Evolutionary conservation across 2,329 filamentous ascomycete species (phyloP), one percentile per base, ranked within the genome.

Genomic region (Scedosporium dehoogii): DNA sequence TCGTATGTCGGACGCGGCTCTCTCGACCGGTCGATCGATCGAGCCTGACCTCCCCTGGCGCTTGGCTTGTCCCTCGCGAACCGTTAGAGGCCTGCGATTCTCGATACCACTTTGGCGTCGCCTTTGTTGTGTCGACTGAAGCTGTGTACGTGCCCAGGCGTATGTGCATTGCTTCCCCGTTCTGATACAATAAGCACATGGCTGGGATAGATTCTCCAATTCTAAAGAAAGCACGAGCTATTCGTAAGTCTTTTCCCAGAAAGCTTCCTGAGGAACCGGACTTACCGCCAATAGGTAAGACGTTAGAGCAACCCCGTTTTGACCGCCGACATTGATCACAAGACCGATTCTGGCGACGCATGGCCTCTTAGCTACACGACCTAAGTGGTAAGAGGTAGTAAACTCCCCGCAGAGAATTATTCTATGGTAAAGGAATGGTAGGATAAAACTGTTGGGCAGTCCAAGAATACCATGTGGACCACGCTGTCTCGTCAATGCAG

Each of bases 111-210:
- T 38, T 58, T 14, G 62, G 59, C 42, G 53, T 12, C n/a, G 29
- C 18, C 16, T 60, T 33, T 27, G 61, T 55, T 21, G 44, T 23
- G 46, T 64, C 65, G 25, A 66, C 66, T 21, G 42, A 58, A 59
- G 21, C 46, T 44, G 60, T 33, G 63, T 27, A 51, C 59, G 63
- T 25, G 64, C 65, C 65, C 65, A 66, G 33, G 64, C 60, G 48
- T 66, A 61, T 25, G 65, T 66, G 41, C 65, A 66, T 10, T 59
- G 56, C 57, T 66, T 66, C 38, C 64, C 64, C 6, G 65, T 66
- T 58, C 62, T 62, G 10, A 42, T 23, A 59, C 65, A 66, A 44
- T 65, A 65, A 18, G 64, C 63, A 56, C 65, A 66, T 12, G 65
- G 63, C n/a, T 60, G 44, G 55, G 46, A 23, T 14, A 42, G 51